Base-by-base conservation (phyloP, 768 basidiomycete genomes). In the Trichaptum fuscoviolaceum region DNA sequence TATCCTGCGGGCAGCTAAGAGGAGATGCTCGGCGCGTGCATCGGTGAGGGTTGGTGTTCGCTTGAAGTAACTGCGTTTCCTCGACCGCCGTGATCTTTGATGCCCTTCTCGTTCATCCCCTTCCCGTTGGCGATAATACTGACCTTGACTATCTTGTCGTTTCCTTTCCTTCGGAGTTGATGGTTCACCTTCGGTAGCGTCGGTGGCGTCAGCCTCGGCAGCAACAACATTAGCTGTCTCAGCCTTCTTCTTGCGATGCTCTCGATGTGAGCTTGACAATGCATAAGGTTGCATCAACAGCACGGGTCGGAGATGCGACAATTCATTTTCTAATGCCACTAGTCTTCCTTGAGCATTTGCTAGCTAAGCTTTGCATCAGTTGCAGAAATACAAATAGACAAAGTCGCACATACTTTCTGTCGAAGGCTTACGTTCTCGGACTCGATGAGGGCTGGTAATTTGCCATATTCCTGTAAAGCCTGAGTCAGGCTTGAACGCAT, bases 1-100 rank as follows among this genome's bases (percentile, higher is more conserved):
- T 3, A 91, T 80, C 64, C 79, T 86, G n/a, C 89, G 84, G 9
- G 89, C 87, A 2, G 91, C 91, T 15, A 90, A 77, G 1, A 93
- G 79, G 12, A 92, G 76, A 70, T 90, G 90, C 70, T 92, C 91
- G 0, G 83, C 80, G 60, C 88, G 83, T 4, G 91, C 91, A 68
- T 93, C 91, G 1, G 87, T 69, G 77, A 68, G 81, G 73, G 58
- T 83, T 66, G 57, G 83, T 73, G 36, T 71, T 71, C 5, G 73
- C 27, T 52, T 42, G n/a, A n/a, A 59, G 60, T 20, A 52, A 35
- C 34, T 58, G 35, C 20, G 42, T 24, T 25, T 62, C 62, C 25
- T 67, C 63, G 57, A 57, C 59, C 35, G 66, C 57, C 8, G 34
- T 15, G 57, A 35, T 65, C 58, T 59, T n/a, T 34, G 57, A 57